Evolutionary conservation across 176 grass and related monocot species (phyloP).

Genomic region (Leersia perrieri): DNA sequence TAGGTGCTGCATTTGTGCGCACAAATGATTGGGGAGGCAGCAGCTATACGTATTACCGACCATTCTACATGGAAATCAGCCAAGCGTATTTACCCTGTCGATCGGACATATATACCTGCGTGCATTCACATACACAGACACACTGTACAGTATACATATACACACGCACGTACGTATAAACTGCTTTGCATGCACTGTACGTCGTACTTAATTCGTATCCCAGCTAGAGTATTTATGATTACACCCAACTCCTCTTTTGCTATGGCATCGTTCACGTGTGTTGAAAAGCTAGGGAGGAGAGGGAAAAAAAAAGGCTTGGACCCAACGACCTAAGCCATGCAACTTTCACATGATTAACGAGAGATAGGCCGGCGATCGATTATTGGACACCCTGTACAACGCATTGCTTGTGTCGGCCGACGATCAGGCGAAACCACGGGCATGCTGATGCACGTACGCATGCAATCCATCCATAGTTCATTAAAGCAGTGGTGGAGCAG

Average conservation of each 20-base stretch:
- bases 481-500: no score
- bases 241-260: conserved; percentile 21
- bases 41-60: neutral
- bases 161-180: no score
- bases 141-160: neutral
- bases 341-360: conserved; percentile 47
- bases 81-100: neutral
- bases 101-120: neutral
- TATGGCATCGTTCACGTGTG: conserved; percentile 11
- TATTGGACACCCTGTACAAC: neutral
- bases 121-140: neutral
- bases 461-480: no score
- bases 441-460: no score
- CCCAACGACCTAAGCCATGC: conserved; percentile 15
- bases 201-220: neutral
- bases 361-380: conserved; percentile 15
- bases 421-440: neutral
- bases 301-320: neutral
- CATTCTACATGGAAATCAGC: neutral
- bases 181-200: neutral
- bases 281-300: neutral
- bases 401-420: conserved; percentile 4
- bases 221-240: conserved; percentile 1
- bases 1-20: neutral
- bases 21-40: conserved; percentile 4